Evolutionary conservation across 1,284 basidiomycete genomes (phyloP), one percentile per base, ranked within the genome.

Genomic region (Sanghuangporus weigelae): DNA sequence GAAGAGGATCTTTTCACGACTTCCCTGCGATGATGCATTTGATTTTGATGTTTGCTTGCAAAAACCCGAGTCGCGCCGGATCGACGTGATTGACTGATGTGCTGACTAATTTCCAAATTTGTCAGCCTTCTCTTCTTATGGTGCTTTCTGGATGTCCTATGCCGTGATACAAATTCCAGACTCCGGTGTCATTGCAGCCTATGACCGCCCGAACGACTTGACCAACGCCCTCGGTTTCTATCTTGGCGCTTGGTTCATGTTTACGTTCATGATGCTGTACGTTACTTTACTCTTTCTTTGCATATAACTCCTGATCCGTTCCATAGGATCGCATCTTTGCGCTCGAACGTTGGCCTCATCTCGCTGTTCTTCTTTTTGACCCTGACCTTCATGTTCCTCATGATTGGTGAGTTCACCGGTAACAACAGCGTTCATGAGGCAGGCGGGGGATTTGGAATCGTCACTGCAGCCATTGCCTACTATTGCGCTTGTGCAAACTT

Each of bases 91-190:
- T n/a, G 53, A 39, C 38, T 35, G 39, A 56, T 65, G 10, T 4
- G 39, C 51, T 60, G 51, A 23, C 38, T 51, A 46, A 44, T 10
- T 23, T 38, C 11, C 62, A 44, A 44, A 11, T 51, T 35, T 66
- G 76, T 77, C 16, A 81, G 95, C 92, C 0, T 94, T 95, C 79
- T 79, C 87, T 0, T 87, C 86, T 1, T 95, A 91, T 69, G 93
- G 92, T 63, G 86, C 85, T 1, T 95, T 94, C 79, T 93, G 92
- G 92, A 76, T 93, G 75, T 91, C 89, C 3, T 93, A 85, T 62
- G 88, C 82, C 7, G 78, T 83, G 0, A 82, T 90, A 66, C 75
- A 86, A 70, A 81, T 89, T 65, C 91, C 90, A 21, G 78, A 79
- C 42, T 82, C 80, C 3, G 86, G 85, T 7, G 81, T 96, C 62